A percentile compares a stretch with the other conserved stretches of the same genome.
Evolutionary conservation across 805 yeast genomes (phyloP).

Genomic region (Candida yuanshanica): DNA sequence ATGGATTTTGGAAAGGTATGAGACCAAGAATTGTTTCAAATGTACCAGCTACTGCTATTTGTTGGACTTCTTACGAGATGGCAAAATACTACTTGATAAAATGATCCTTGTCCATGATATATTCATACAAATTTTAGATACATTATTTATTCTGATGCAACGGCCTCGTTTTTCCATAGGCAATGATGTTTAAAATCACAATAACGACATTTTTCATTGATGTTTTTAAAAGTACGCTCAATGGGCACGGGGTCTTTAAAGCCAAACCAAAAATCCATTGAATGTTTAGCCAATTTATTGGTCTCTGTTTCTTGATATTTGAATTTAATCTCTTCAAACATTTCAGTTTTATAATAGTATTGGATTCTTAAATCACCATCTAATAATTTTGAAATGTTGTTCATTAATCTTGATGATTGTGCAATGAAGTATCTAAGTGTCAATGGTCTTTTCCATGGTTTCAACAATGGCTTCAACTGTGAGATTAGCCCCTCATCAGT

Average conservation of each 20-base stretch:
- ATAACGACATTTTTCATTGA: slow-evolving; percentile 38
- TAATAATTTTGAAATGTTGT: slow-evolving; percentile 29
- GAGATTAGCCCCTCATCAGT: slow-evolving; percentile 3
- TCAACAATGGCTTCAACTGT: slow-evolving; percentile 23
- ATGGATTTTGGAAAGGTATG: slow-evolving; percentile 76
- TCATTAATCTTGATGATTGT: slow-evolving; percentile 43
- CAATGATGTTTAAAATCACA: slow-evolving; percentile 50
- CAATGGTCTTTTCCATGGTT: slow-evolving; percentile 46
- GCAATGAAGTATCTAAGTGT: slow-evolving; percentile 54
- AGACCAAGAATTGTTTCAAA: slow-evolving; percentile 87
- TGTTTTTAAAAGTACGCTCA: slow-evolving; percentile 28
- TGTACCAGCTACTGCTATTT: slow-evolving; percentile 93
- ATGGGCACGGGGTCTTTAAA: slow-evolving; percentile 42
- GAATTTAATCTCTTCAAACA: slow-evolving; percentile 38
- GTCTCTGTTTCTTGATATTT: slow-evolving; percentile 31
- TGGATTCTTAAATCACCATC: slow-evolving; percentile 37
- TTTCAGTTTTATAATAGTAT: slow-evolving; percentile 41
- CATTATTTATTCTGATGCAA: not conserved
- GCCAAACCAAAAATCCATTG: slow-evolving; percentile 57
- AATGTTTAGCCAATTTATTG: slow-evolving; percentile 24
- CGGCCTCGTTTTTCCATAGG: slow-evolving; percentile 21
- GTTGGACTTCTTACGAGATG: slow-evolving; percentile 98
- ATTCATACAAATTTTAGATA: not conserved
- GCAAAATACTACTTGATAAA: slow-evolving; percentile 51
- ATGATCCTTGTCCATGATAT: not conserved